These are phyloP conservation scores for Cyclotella baltica DNA, from an alignment of 108 stramenopile species.

Conservation along the genomic window DNA sequence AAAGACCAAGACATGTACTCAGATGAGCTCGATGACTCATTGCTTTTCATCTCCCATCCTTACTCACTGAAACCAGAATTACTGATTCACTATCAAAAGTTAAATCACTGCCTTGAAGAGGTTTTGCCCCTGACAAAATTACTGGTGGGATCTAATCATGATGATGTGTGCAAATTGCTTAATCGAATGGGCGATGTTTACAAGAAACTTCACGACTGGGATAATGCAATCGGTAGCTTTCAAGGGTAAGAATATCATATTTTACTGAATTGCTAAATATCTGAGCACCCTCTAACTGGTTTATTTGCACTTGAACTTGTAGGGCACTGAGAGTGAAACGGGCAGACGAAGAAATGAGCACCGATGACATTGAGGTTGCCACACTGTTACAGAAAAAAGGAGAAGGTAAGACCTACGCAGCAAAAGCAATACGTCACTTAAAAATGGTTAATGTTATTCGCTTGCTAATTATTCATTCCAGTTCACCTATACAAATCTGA, in stretches of 20 bases:
- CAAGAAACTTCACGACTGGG: slow-evolving; percentile 56
- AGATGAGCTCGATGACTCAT: slow-evolving; percentile 35
- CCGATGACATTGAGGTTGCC: slow-evolving; percentile 48
- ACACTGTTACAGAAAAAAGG: slow-evolving; percentile 49
- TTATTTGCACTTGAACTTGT: background rate
- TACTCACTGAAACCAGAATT: slow-evolving; percentile 17
- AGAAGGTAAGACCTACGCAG: slow-evolving; percentile 1
- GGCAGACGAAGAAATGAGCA: slow-evolving; percentile 6
- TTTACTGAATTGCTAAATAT: too few species aligned
- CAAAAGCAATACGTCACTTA: too few species aligned
- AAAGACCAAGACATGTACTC: slow-evolving; percentile 29
- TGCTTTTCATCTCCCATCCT: slow-evolving; percentile 45
- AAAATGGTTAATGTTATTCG: too few species aligned
- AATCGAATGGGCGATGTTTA: slow-evolving; percentile 61
- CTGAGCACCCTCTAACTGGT: background rate
- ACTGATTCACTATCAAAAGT: slow-evolving; percentile 41
- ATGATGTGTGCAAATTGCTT: slow-evolving; percentile 37
- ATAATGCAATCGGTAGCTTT: slow-evolving; percentile 60
- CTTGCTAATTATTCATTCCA: background rate
- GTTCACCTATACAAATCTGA: slow-evolving; percentile 47
- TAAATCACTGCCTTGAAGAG: slow-evolving; percentile 57
- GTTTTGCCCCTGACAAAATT: slow-evolving; percentile 56
- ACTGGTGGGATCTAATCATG: slow-evolving; percentile 42
- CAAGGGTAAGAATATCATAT: slow-evolving; percentile 44
- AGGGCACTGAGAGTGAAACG: slow-evolving; percentile 45